Conservation (phyloP, 306 rosid species). For the Corylus avellana region DNA sequence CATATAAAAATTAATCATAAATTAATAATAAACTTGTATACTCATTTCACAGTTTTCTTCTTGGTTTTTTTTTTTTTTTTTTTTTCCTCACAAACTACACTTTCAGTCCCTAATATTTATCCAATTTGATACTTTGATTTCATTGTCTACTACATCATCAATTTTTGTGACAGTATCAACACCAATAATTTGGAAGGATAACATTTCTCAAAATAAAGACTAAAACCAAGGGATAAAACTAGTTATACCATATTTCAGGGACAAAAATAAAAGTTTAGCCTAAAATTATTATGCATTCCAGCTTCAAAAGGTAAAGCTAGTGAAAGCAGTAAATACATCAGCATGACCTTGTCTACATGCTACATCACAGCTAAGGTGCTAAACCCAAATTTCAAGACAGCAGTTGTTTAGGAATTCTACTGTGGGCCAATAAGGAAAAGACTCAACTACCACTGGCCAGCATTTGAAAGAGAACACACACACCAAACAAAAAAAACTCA, state of each 20-base stretch:
- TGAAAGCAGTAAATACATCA: not conserved
- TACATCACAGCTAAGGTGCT: not conserved
- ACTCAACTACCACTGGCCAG: constrained; percentile 6
- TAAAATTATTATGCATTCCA: not conserved
- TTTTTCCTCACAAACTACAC: not conserved
- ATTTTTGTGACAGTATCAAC: not conserved
- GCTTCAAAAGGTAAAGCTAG: not conserved
- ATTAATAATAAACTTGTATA: not conserved
- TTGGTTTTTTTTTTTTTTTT: not conserved
- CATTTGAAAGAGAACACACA: not conserved
- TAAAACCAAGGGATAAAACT: not conserved
- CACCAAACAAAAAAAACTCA: no score
- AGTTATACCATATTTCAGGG: no score
- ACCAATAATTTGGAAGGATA: not conserved
- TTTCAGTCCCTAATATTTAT: not conserved
- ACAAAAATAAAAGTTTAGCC: not conserved
- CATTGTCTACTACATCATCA: not conserved
- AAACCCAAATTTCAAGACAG: not conserved
- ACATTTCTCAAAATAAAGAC: not conserved
- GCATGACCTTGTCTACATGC: not conserved
- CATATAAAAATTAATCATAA: not conserved
- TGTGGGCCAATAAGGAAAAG: constrained; percentile 1
- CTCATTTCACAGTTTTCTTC: not conserved
- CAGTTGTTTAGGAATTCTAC: not conserved
- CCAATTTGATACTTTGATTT: not conserved